These are phyloP conservation scores for Ceratopteris richardii DNA, from an alignment of 75 land plant species.

Conservation along the genomic window DNA sequence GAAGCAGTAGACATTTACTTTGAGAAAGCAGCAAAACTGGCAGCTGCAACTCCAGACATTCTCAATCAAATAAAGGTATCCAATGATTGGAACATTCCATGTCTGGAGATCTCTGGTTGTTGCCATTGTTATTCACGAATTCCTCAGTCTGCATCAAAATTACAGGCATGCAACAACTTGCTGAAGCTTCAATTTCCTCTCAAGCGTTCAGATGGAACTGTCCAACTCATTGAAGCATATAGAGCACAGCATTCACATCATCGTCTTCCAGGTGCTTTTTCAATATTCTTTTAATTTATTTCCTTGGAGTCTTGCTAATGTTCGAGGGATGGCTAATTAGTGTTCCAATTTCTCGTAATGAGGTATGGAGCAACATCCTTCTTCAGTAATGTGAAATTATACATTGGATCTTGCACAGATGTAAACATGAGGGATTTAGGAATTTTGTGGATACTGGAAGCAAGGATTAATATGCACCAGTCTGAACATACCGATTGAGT, in stretches of 20 bases:
- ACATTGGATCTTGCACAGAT: too few species aligned
- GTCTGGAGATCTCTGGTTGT: too few species aligned
- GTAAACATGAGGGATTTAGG: too few species aligned
- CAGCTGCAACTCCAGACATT: slow-evolving; percentile 25
- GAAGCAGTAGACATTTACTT: slow-evolving; percentile 36
- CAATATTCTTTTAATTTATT: not conserved
- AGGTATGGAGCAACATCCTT: too few species aligned
- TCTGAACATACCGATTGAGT: too few species aligned
- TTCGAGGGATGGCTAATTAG: too few species aligned
- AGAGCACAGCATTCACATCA: slow-evolving; percentile 43
- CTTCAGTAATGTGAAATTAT: too few species aligned
- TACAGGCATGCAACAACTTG: slow-evolving; percentile 31
- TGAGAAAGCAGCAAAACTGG: slow-evolving; percentile 30
- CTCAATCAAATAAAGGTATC: slow-evolving; percentile 33
- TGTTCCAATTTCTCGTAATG: too few species aligned
- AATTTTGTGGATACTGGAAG: too few species aligned
- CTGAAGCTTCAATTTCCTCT: slow-evolving; percentile 33
- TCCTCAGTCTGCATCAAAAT: not conserved
- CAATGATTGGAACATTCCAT: not conserved
- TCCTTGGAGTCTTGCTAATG: too few species aligned
- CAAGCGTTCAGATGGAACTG: slow-evolving; percentile 29
- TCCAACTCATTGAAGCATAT: slow-evolving; percentile 38
- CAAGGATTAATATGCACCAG: too few species aligned
- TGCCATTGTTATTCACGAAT: not conserved
- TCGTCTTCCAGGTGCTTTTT: slow-evolving; percentile 25